Evolutionary conservation across 2,329 filamentous ascomycete genomes (phyloP), one percentile per base, ranked within the genome.

Genomic region (Botryotinia convoluta): DNA sequence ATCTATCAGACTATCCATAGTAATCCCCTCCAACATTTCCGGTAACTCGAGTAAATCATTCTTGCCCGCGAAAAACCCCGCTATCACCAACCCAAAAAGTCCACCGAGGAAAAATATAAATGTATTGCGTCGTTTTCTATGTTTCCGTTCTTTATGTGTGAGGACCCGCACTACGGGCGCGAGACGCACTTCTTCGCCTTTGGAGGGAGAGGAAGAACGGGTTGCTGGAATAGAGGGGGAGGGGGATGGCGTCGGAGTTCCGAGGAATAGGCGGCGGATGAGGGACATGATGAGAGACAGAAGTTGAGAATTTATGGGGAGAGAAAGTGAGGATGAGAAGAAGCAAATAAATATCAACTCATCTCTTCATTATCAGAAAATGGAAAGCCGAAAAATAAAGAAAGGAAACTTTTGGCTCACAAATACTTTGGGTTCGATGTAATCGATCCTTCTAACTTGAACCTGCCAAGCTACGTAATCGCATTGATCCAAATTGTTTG

Each of bases 21-120:
- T 96, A 79, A 93, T 81, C 73, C 95, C 93, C 70, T 86, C 84
- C 65, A 91, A 81, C 63, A 68, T 68, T 79, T 91, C 89, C 22
- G 89, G 89, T 76, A 98, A 86, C 75, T 94, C 94, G 76, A 98
- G 95, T 75, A 98, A 87, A 80, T 98, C 94, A 83, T 95, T 96
- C 81, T 88, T 93, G 77, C 92, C 92, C 44, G 95, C 95, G 78
- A 99, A 96, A 82, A 97, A 94, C 44, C 94, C 91, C 2, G 96
- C 96, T 3, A 91, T 87, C n/a, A 97, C 84, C 72, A 99, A 88
- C 20, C 96, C 96, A 78, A 96, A 95, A n/a, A 99, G 80, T 59
- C 94, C 93, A 45, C 96, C 96, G 32, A 99, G 86, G 16, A 91
- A 84, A 82, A 99, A 98, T 42, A 98, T 92, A 79, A 97, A 89